Evolutionary conservation across 2,329 filamentous ascomycete species (phyloP), one percentile per base, ranked within the genome.

Genomic region (Colletotrichum sp.): DNA sequence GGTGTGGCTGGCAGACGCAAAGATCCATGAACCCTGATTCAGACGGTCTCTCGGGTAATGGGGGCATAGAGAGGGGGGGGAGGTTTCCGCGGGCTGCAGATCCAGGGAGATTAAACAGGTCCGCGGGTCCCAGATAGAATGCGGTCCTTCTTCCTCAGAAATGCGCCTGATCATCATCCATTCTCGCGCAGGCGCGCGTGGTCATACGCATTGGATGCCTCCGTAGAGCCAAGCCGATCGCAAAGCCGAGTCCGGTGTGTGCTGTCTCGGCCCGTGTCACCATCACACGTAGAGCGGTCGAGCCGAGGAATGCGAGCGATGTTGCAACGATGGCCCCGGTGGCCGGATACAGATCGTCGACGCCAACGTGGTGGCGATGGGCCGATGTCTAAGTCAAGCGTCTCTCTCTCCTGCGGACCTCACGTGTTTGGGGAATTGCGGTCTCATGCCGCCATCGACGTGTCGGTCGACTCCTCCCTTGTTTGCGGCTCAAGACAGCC

Each of bases 11-110:
- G 57, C 27, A 11, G 57, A 48, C 25, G 22, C 60, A 63, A 52
- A 61, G 16, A 68, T 8, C 73, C 73, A 64, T 72, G 73, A 60
- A 68, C 73, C 64, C 73, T 75, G 73, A 75, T 44, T 64, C 69
- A 34, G 34, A 65, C 36, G 19, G 8, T 39, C 32, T 63, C 60
- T 25, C 30, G 60, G 30, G 12, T 36, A 44, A 44, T 44, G 36
- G 36, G 36, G 15, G 8, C 15, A n/a, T 8, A 44, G 8, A 44
- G 16, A 15, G 27, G 27, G 22, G 27, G 13, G 28, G 28, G 5
- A 4, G 7, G n/a, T 57, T 57, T 27, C 22, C 7, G 32, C 28
- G 16, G 28, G 12, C 55, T 28, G 59, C 52, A 22, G 48, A 57
- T 44, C 55, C 7, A 30, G 44, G 7, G 30, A 44, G 44, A 55